These are phyloP conservation scores for Euphrasia confusa DNA, from an alignment of 257 asterid species.

Conservation along the genomic window DNA sequence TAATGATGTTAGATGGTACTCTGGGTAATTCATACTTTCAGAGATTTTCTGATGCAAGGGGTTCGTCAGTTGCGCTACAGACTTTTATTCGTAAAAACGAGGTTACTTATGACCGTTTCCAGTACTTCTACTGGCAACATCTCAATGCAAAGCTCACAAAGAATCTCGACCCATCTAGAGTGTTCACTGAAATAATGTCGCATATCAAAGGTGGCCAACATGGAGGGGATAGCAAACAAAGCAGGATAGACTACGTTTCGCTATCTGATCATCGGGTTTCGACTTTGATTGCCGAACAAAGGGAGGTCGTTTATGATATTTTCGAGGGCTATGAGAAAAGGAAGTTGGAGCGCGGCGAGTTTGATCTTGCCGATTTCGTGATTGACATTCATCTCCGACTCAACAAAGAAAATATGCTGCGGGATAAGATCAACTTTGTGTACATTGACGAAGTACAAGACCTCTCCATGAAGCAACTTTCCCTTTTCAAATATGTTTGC, in stretches of 20 bases:
- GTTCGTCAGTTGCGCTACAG: slow-evolving; percentile 38
- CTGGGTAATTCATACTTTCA: slow-evolving; percentile 47
- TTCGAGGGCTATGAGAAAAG: slow-evolving; percentile 54
- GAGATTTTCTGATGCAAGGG: slow-evolving; percentile 34
- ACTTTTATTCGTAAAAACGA: slow-evolving; percentile 50
- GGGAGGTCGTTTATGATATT: slow-evolving; percentile 42
- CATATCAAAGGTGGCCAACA: slow-evolving; percentile 56
- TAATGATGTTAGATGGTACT: slow-evolving; percentile 72
- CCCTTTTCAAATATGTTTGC: slow-evolving; percentile 36
- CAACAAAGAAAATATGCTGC: slow-evolving; percentile 21
- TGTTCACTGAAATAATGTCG: slow-evolving; percentile 56
- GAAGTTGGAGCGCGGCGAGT: slow-evolving; percentile 46
- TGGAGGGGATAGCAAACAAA: slow-evolving; percentile 35
- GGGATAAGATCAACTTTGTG: slow-evolving; percentile 65
- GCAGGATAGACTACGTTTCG: slow-evolving; percentile 35
- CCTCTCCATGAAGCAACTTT: slow-evolving; percentile 45
- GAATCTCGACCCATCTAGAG: slow-evolving; percentile 49
- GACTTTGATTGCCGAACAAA: slow-evolving; percentile 32
- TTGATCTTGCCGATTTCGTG: slow-evolving; percentile 72
- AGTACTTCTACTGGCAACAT: slow-evolving; percentile 51
- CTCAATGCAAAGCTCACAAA: slow-evolving; percentile 39
- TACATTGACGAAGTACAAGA: slow-evolving; percentile 80
- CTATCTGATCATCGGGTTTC: slow-evolving; percentile 40
- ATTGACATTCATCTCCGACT: slow-evolving; percentile 48
- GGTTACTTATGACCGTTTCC: slow-evolving; percentile 53